Evolutionary conservation across 148 eudicot species (phyloP).

Genomic region (Vaccinium myrtillus): DNA sequence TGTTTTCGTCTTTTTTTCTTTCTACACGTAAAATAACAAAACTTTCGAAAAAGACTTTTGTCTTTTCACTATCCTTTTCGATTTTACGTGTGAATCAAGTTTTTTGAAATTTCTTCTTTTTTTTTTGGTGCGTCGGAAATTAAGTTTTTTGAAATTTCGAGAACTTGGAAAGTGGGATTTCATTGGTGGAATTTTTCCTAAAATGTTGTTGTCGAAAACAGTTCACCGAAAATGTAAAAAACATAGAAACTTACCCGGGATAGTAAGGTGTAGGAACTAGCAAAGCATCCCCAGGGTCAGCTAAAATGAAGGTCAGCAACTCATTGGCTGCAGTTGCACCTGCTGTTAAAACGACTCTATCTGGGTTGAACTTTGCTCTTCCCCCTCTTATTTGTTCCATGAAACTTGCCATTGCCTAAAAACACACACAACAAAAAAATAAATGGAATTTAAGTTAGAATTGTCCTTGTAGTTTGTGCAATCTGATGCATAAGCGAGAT

Average conservation of each 20-base stretch:
- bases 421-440: neutral
- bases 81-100: neutral
- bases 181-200: neutral
- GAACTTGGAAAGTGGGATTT: neutral
- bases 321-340: conserved; percentile 97
- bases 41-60: neutral
- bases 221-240: neutral
- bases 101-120: neutral
- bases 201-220: no score
- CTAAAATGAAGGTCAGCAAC: conserved; percentile 80
- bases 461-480: neutral
- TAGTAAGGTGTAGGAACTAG: conserved; percentile 94
- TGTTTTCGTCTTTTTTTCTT: neutral
- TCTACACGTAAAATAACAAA: neutral
- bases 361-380: conserved; percentile 65
- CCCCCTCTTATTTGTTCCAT: conserved; percentile 95
- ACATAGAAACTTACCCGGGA: conserved; percentile 60
- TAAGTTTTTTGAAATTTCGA: neutral
- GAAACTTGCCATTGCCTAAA: conserved; percentile 90
- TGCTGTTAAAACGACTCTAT: conserved; percentile 79
- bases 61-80: neutral
- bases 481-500: neutral
- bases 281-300: conserved; percentile 85
- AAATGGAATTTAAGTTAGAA: neutral
- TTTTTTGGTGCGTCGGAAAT: neutral